Conservation (phyloP, 2,329 filamentous ascomycete species). For the Corynespora cassiicola region DNA sequence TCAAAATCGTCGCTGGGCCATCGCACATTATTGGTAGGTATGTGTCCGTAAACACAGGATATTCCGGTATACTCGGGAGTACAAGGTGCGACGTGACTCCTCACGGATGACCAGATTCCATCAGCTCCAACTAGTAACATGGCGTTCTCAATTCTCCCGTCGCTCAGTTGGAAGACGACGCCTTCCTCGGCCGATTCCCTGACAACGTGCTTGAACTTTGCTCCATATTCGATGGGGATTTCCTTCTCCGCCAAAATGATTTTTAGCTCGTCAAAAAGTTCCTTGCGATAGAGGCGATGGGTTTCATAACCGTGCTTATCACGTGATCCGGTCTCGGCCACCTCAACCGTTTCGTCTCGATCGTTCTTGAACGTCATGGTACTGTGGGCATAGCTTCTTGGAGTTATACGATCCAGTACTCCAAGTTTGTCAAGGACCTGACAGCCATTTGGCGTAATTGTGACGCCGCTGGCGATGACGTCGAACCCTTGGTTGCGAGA, state of each 20-base stretch:
- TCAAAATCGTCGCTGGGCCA: no score
- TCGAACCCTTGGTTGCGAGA: neutral
- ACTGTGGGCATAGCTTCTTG: slow-evolving; percentile 56
- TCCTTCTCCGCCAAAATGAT: slow-evolving; percentile 45
- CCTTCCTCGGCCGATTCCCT: slow-evolving; percentile 27
- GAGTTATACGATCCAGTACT: slow-evolving; percentile 52
- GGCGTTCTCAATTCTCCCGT: slow-evolving; percentile 51
- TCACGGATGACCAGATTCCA: slow-evolving; percentile 65
- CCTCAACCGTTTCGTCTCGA: slow-evolving; percentile 24
- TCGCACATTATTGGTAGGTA: no score
- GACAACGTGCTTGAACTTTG: slow-evolving; percentile 54
- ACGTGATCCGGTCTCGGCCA: slow-evolving; percentile 39
- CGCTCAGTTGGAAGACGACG: slow-evolving; percentile 57
- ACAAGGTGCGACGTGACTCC: no score
- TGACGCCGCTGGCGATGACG: slow-evolving; percentile 45
- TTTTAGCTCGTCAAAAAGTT: slow-evolving; percentile 57
- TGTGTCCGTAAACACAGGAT: no score
- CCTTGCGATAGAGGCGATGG: slow-evolving; percentile 61
- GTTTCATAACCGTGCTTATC: slow-evolving; percentile 60
- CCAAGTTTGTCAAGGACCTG: slow-evolving; percentile 58
- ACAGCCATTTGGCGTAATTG: no score
- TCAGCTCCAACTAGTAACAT: slow-evolving; percentile 63
- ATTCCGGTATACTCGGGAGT: no score
- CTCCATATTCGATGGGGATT: slow-evolving; percentile 55
- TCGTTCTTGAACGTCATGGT: slow-evolving; percentile 52